Evolutionary conservation across 2,329 filamentous ascomycete species (phyloP).

Genomic region (Teratosphaeria epicoccoides): DNA sequence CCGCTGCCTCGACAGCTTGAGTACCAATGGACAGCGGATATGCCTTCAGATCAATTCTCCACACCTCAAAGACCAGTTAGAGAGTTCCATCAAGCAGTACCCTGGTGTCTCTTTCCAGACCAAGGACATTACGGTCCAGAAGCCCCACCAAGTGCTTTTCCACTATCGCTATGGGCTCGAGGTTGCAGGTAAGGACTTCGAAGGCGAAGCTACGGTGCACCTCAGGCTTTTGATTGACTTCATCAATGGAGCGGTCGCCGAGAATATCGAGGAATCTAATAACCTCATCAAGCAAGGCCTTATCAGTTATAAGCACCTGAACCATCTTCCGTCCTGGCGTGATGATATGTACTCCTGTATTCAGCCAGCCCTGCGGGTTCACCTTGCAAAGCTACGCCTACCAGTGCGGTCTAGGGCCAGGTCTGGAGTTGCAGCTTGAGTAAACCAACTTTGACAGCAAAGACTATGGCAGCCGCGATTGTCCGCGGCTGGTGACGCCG

Average conservation of each 20-base stretch:
- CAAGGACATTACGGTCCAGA: conserved; percentile 20
- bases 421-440: conserved; percentile 18
- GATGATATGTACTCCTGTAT: conserved; percentile 18
- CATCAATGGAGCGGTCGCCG: conserved; percentile 16
- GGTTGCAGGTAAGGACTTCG: conserved; percentile 10
- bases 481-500: conserved; percentile 7
- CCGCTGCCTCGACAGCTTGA: conserved; percentile 11
- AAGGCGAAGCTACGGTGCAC: conserved; percentile 23
- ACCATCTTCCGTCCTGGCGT: conserved; percentile 32
- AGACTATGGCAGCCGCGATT: conserved; percentile 15
- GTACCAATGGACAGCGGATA: conserved; percentile 12
- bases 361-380: conserved; percentile 23
- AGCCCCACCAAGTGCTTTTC: conserved; percentile 20
- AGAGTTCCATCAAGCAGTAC: conserved; percentile 15
- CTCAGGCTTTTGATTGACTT: conserved; percentile 24
- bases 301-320: conserved; percentile 32
- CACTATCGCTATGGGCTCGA: conserved; percentile 21
- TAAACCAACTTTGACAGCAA: conserved; percentile 28
- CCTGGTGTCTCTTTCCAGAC: conserved; percentile 22
- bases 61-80: conserved; percentile 22
- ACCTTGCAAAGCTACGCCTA: conserved; percentile 22
- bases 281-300: conserved; percentile 20
- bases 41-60: conserved; percentile 21
- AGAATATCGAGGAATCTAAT: conserved; percentile 22
- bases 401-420: conserved; percentile 12